Conservation (phyloP, 257 asterid genomes). For the Solanum bulbocastanum region DNA sequence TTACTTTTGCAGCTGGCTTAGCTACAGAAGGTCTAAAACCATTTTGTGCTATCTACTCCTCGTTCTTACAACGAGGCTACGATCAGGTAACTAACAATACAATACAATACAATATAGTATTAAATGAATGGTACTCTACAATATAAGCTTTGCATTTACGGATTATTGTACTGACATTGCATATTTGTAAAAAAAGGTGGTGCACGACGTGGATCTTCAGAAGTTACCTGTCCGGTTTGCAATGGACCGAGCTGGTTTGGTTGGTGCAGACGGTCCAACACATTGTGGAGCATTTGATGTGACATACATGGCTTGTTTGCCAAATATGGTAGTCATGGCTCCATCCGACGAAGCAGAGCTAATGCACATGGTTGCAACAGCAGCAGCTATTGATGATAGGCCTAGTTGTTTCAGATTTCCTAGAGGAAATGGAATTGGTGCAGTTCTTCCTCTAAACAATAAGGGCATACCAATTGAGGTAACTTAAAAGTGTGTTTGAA, state of each 20-base stretch:
- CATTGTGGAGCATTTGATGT: constrained; percentile 86
- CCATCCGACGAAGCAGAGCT: constrained; percentile 81
- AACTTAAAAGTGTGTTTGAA: neutral
- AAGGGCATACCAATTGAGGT: constrained; percentile 72
- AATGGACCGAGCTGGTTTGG: constrained; percentile 78
- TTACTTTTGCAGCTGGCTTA: constrained; percentile 79
- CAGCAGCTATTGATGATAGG: constrained; percentile 61
- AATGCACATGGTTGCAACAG: constrained; percentile 81
- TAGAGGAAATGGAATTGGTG: constrained; percentile 67
- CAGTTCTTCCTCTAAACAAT: constrained; percentile 31
- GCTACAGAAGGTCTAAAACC: constrained; percentile 83
- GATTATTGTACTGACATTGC: neutral
- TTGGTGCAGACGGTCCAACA: constrained; percentile 83
- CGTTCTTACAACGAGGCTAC: constrained; percentile 71
- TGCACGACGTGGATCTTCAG: constrained; percentile 80
- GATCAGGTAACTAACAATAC: constrained; percentile 42
- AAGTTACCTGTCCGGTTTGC: constrained; percentile 79
- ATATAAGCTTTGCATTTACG: neutral
- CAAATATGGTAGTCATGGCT: constrained; percentile 87
- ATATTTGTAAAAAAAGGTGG: constrained; percentile 32
- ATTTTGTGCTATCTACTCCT: constrained; percentile 68
- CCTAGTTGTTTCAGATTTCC: constrained; percentile 76
- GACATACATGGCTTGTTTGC: constrained; percentile 73
- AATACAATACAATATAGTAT: neutral
- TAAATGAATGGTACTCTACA: neutral